These are phyloP conservation scores for Populus hybrid DNA, from an alignment of 441 rosid species.

Conservation along the genomic window DNA sequence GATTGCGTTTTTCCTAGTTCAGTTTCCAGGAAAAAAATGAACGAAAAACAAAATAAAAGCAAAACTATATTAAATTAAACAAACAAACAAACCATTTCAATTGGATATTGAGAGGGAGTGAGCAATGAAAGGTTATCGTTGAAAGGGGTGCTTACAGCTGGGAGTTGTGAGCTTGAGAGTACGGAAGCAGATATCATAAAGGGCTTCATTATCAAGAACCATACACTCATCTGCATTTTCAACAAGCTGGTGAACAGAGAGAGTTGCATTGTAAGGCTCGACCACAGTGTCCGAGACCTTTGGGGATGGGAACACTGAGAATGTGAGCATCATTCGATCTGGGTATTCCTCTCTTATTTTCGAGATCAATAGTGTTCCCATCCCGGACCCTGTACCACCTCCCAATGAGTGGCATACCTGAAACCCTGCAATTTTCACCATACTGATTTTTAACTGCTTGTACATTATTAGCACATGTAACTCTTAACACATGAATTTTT, in stretches of 20 bases:
- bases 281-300: conserved; percentile 62
- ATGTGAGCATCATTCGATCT: conserved; percentile 60
- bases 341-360: conserved; percentile 50
- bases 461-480: too few species aligned
- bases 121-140: not conserved
- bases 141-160: conserved; percentile 37
- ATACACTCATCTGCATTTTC: conserved; percentile 57
- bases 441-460: not conserved
- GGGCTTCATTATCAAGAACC: conserved; percentile 59
- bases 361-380: conserved; percentile 54
- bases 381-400: conserved; percentile 62
- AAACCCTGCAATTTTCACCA: conserved; percentile 34
- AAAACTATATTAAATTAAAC: not conserved
- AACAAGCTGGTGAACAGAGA: conserved; percentile 50
- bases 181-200: conserved; percentile 58
- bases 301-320: conserved; percentile 55
- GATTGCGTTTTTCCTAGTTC: not conserved
- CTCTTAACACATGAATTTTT: not conserved
- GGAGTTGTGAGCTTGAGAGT: conserved; percentile 63
- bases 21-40: not conserved
- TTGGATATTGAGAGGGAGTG: not conserved
- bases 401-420: conserved; percentile 60
- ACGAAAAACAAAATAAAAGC: not conserved
- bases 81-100: not conserved
- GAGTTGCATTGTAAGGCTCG: conserved; percentile 53